Percentiles rank a stretch among this genome's conserved stretches.
Evolutionary conservation across 192 early-diverging fungal species (phyloP).

Genomic region (Gonapodya prolifera): DNA sequence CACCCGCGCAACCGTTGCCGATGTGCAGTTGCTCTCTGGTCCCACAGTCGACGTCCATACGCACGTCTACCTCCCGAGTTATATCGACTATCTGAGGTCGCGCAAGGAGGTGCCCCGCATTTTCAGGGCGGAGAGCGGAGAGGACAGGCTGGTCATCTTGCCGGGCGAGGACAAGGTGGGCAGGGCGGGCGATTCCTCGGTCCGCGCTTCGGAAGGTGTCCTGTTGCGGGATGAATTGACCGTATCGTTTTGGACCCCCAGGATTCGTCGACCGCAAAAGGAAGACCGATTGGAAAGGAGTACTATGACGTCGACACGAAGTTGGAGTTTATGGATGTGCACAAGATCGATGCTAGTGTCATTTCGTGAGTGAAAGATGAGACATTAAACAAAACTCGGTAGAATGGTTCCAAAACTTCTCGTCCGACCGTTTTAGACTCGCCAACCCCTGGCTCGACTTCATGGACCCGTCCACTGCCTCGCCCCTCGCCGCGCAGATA

Average conservation of each 20-base stretch:
- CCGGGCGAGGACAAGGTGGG: slow-evolving; percentile 13
- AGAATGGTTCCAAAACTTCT: too few species aligned
- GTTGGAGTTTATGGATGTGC: slow-evolving; percentile 13
- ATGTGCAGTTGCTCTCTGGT: too few species aligned
- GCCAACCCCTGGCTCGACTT: slow-evolving; percentile 20
- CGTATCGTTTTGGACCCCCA: too few species aligned
- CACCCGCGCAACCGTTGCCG: too few species aligned
- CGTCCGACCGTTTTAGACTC: too few species aligned
- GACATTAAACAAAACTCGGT: too few species aligned
- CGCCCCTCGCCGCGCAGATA: slow-evolving; percentile 11
- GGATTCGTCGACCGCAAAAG: too few species aligned
- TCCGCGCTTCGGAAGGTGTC: too few species aligned
- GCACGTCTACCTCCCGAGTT: neutral
- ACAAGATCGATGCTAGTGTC: slow-evolving; percentile 12
- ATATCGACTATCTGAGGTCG: neutral
- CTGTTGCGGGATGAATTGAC: too few species aligned
- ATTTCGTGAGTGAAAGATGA: too few species aligned
- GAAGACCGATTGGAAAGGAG: slow-evolving; percentile 13
- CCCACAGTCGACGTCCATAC: neutral
- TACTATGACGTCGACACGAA: slow-evolving; percentile 11
- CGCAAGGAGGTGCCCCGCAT: slow-evolving; percentile 8
- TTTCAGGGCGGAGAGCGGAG: slow-evolving; percentile 9
- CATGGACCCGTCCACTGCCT: slow-evolving; percentile 4
- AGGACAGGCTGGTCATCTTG: slow-evolving; percentile 12
- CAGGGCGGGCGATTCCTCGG: too few species aligned